Conservation (phyloP, 2,329 filamentous ascomycete species). For the Dactylonectria macrodidyma region DNA sequence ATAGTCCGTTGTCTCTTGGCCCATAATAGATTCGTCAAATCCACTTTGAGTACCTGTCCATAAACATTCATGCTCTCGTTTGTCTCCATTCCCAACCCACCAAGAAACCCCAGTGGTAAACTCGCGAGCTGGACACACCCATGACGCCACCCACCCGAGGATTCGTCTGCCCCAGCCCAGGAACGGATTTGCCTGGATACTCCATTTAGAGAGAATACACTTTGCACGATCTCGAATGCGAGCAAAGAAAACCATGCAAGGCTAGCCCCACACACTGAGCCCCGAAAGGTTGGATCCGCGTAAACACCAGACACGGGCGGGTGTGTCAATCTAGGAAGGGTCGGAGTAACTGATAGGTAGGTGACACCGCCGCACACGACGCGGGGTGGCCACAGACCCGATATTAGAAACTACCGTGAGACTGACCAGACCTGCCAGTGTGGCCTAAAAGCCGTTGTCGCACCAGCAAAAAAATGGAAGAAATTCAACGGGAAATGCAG, state of each 20-base stretch:
- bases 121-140: conserved; percentile 34
- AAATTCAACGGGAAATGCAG: conserved; percentile 48
- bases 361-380: conserved; percentile 16
- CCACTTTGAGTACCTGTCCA: conserved; percentile 44
- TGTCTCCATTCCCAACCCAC: conserved; percentile 39
- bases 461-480: conserved; percentile 37
- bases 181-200: conserved; percentile 32
- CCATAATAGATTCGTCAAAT: conserved; percentile 48
- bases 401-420: conserved; percentile 40
- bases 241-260: conserved; percentile 32
- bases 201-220: conserved; percentile 34
- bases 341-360: conserved; percentile 17
- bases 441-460: conserved; percentile 35
- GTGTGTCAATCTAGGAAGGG: conserved; percentile 10
- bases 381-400: conserved; percentile 21
- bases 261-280: conserved; percentile 14
- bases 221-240: conserved; percentile 33
- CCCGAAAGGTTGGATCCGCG: conserved; percentile 12
- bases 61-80: conserved; percentile 46
- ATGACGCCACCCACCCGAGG: conserved; percentile 31
- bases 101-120: conserved; percentile 41
- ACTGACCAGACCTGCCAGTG: conserved; percentile 25
- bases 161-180: conserved; percentile 31
- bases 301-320: conserved; percentile 10
- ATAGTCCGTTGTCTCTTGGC: conserved; percentile 47